These are phyloP conservation scores for Penicillium sp. DNA, from an alignment of 2,329 filamentous ascomycete species.

Conservation along the genomic window DNA sequence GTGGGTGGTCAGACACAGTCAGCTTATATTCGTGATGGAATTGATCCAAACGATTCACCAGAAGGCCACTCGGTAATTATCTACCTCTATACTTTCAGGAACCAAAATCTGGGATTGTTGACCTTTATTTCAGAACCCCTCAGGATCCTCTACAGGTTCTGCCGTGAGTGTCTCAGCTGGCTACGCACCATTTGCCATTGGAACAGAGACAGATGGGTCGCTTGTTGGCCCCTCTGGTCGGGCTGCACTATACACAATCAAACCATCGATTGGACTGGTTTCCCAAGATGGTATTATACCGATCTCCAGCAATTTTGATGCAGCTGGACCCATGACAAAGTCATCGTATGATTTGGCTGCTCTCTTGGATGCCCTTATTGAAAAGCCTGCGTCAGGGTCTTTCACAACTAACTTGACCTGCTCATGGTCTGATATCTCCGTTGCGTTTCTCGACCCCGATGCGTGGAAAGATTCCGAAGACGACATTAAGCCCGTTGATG, in stretches of 20 bases:
- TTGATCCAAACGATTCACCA: slow-evolving; percentile 20
- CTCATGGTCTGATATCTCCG: slow-evolving; percentile 12
- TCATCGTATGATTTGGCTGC: slow-evolving; percentile 7
- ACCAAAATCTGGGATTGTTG: not conserved
- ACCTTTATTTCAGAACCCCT: slow-evolving; percentile 15
- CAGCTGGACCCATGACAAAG: slow-evolving; percentile 18
- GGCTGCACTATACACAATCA: slow-evolving; percentile 36
- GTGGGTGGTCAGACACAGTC: slow-evolving; percentile 27
- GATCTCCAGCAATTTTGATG: slow-evolving; percentile 15
- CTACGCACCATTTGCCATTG: slow-evolving; percentile 33
- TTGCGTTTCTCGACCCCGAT: slow-evolving; percentile 9
- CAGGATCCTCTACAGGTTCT: slow-evolving; percentile 37
- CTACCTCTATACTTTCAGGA: not conserved
- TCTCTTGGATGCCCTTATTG: slow-evolving; percentile 10
- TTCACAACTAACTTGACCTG: slow-evolving; percentile 2
- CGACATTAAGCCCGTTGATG: not conserved
- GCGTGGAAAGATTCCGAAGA: slow-evolving; percentile 3
- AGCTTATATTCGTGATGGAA: slow-evolving; percentile 25
- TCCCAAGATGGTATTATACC: slow-evolving; percentile 31
- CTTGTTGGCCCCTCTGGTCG: slow-evolving; percentile 32
- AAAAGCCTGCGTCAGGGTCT: not conserved
- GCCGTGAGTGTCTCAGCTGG: slow-evolving; percentile 34
- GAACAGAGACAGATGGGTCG: slow-evolving; percentile 37
- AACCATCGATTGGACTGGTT: slow-evolving; percentile 32
- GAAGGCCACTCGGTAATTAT: slow-evolving; percentile 19